Base-by-base conservation (phyloP, 306 rosid genomes). In the Fagus crenata region DNA sequence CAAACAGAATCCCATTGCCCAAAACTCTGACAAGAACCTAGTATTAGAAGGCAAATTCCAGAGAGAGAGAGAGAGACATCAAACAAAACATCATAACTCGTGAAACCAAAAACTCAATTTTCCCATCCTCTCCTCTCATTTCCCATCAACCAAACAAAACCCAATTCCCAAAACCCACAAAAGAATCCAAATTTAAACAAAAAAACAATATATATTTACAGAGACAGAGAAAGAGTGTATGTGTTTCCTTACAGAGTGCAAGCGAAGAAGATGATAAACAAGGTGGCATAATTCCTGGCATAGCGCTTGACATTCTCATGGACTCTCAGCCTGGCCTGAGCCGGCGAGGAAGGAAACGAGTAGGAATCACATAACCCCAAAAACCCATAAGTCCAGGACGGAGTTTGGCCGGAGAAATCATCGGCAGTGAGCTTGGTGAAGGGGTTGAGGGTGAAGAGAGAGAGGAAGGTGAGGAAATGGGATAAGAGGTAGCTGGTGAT, bases 221-320 rank as follows among this genome's bases (percentile, higher is more conserved):
- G 72, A 35, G 54, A 3, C 58, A 36, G 17, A 82, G 9, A 42
- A 61, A 65, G 65, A 63, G 72, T 33, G 53, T 13, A 5, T 53
- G 61, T 46, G 51, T 70, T 68, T 55, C 22, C 86, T 14, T 90
- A 95, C 98, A 95, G 79, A 41, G 97, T 74, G 78, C 89, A 95
- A 67, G 90, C 93, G 18, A 92, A 87, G 86, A 84, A 81, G 73
- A 95, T 58, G 75, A 90, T 83, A 78, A 95, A 86, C 56, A 95
- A 87, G 69, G 88, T 85, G 0, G 95, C 96, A 70, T 95, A 95
- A 72, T 92, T 95, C 63, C 97, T 92, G 71, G 93, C 93, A 67
- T 90, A 95, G 67, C 98, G 95, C 81, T 92, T 95, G 70, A 91
- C 86, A 77, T 95, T 95, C 83, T 95, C 98, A 7, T 89, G 97